Evolutionary conservation across 2,329 filamentous ascomycete genomes (phyloP).

Genomic region (Calonectria naviculata): DNA sequence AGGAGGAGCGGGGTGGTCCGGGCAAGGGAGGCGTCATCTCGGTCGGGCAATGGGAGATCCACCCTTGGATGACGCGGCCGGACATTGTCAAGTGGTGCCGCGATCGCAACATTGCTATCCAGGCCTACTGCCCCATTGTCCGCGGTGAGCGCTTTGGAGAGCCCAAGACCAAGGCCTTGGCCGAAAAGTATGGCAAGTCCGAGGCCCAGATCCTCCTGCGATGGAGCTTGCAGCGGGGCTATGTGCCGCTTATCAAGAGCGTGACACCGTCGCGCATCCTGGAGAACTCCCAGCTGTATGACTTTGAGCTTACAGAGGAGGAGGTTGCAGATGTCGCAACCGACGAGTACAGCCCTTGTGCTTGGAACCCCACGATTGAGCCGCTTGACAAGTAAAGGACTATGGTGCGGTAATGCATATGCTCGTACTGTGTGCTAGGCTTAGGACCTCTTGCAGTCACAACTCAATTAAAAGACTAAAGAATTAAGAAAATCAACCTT

Average conservation of each 20-base stretch:
- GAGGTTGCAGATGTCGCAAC: constrained; percentile 63
- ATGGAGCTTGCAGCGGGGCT: constrained; percentile 85
- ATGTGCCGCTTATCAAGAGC: constrained; percentile 79
- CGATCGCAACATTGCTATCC: constrained; percentile 69
- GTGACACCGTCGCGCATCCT: constrained; percentile 74
- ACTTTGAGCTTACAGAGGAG: constrained; percentile 65
- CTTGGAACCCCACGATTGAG: constrained; percentile 66
- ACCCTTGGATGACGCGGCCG: constrained; percentile 85
- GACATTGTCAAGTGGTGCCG: constrained; percentile 85
- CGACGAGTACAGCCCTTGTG: constrained; percentile 63
- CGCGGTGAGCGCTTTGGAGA: constrained; percentile 79
- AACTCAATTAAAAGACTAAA: not conserved
- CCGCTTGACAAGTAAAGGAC: constrained; percentile 52
- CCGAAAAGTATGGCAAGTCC: constrained; percentile 78
- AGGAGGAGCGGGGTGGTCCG: constrained; percentile 67
- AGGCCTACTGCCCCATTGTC: constrained; percentile 73
- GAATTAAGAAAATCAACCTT: not conserved
- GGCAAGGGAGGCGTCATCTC: constrained; percentile 79
- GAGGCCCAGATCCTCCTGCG: constrained; percentile 83
- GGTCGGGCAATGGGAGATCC: constrained; percentile 90
- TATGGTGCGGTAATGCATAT: not conserved
- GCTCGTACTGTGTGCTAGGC: no score
- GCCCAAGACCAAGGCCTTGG: constrained; percentile 70
- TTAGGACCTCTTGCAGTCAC: no score
- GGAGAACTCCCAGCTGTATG: constrained; percentile 68